Evolutionary conservation across 148 eudicot species (phyloP).

Genomic region (Rheum nobile): DNA sequence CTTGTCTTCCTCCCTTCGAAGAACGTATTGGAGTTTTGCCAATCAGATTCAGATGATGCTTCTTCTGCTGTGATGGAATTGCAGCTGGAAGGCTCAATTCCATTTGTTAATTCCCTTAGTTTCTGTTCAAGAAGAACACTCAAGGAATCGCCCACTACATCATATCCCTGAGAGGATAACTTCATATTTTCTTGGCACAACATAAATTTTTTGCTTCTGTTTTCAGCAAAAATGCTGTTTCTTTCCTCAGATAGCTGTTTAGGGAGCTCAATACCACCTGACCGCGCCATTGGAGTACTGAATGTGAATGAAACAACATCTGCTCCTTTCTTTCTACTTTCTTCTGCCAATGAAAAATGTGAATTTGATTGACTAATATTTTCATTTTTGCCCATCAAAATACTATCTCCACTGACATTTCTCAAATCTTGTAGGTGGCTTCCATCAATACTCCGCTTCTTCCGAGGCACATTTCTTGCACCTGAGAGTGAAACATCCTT

Average conservation of each 20-base stretch:
- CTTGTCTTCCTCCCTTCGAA: slow-evolving; percentile 10
- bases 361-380: slow-evolving; percentile 21
- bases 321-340: slow-evolving; percentile 43
- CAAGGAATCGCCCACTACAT: slow-evolving; percentile 4
- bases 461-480: slow-evolving; percentile 39
- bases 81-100: slow-evolving; percentile 26
- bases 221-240: slow-evolving; percentile 16
- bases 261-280: slow-evolving; percentile 22
- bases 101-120: slow-evolving; percentile 49
- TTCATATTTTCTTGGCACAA: slow-evolving; percentile 21
- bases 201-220: slow-evolving; percentile 21
- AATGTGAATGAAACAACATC: slow-evolving; percentile 95
- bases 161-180: neutral
- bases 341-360: slow-evolving; percentile 33
- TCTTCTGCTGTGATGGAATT: slow-evolving; percentile 17
- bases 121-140: slow-evolving; percentile 58
- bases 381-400: slow-evolving; percentile 18
- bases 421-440: slow-evolving; percentile 21
- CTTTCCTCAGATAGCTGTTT: slow-evolving; percentile 19
- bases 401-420: slow-evolving; percentile 14
- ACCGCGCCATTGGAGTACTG: slow-evolving; percentile 57
- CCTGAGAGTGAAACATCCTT: slow-evolving; percentile 35
- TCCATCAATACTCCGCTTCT: slow-evolving; percentile 60
- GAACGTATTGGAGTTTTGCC: slow-evolving; percentile 19
- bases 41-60: slow-evolving; percentile 17